Conservation (phyloP, 148 eudicot genomes). For the Rhododendron ferrugineum region DNA sequence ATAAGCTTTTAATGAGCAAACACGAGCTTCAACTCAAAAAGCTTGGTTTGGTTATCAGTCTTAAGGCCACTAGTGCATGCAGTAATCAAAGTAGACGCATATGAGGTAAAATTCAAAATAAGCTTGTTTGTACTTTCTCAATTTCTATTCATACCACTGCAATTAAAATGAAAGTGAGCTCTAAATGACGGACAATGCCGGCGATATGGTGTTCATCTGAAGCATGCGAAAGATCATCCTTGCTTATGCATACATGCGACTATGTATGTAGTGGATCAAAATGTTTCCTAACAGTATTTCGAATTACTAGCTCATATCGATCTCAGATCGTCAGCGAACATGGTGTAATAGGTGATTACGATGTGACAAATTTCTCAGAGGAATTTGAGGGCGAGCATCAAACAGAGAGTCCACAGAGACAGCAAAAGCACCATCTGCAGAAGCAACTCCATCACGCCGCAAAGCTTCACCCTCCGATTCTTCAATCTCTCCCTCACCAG, state of each 20-base stretch:
- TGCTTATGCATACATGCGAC: not conserved
- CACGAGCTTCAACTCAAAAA: not conserved
- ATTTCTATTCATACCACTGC: not conserved
- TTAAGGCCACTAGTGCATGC: not conserved
- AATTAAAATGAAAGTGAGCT: not conserved
- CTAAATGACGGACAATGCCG: not conserved
- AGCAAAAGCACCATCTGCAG: constrained; percentile 19
- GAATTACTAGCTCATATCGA: not conserved
- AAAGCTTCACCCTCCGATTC: constrained; percentile 23
- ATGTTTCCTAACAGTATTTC: not conserved
- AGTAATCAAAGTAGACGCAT: not conserved
- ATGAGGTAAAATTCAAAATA: not conserved
- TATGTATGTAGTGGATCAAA: not conserved
- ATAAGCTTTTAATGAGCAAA: not conserved
- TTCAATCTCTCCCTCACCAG: constrained; percentile 24
- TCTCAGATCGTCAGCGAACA: not conserved
- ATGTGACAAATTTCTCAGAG: not conserved
- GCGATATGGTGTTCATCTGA: too few species aligned
- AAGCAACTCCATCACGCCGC: constrained; percentile 21
- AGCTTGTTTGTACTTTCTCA: not conserved
- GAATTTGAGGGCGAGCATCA: constrained; percentile 9
- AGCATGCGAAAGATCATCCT: not conserved
- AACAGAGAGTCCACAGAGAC: constrained; percentile 18
- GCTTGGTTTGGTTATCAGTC: not conserved
- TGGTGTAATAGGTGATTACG: not conserved